A percentile compares a stretch with the other conserved stretches of the same genome.
Conservation (phyloP, 768 basidiomycete species). For the Russula sp. region DNA sequence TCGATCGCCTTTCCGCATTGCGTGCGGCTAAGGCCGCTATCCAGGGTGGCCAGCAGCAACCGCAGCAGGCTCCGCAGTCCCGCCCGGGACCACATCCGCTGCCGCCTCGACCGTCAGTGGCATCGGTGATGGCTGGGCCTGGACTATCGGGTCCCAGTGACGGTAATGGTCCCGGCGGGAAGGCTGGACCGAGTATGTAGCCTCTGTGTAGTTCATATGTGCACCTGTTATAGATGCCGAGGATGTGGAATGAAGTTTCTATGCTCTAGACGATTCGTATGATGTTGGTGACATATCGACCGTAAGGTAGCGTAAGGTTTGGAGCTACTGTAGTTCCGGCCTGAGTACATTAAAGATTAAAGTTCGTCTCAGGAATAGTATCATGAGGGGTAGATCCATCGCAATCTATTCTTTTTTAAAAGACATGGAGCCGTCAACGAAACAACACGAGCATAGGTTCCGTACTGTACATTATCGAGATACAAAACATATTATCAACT, state of each 20-base stretch:
- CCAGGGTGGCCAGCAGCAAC: constrained; percentile 1
- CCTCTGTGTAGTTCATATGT: neutral
- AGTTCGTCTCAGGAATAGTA: too few species aligned
- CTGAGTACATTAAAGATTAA: too few species aligned
- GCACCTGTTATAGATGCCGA: neutral
- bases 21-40: constrained; percentile 19
- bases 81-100: neutral
- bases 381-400: neutral
- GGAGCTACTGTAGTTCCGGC: too few species aligned
- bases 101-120: neutral
- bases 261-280: too few species aligned
- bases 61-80: neutral
- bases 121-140: neutral
- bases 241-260: too few species aligned
- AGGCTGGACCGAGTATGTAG: neutral
- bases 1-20: constrained; percentile 8
- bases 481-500: constrained; percentile 25
- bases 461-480: constrained; percentile 23
- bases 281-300: too few species aligned
- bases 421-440: neutral
- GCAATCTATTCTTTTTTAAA: neutral
- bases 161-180: neutral
- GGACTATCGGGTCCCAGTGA: neutral
- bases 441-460: constrained; percentile 1
- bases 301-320: too few species aligned